Base-by-base conservation (phyloP, 2,329 filamentous ascomycete species). In the Stagonosporopsis cucurbitacearum region DNA sequence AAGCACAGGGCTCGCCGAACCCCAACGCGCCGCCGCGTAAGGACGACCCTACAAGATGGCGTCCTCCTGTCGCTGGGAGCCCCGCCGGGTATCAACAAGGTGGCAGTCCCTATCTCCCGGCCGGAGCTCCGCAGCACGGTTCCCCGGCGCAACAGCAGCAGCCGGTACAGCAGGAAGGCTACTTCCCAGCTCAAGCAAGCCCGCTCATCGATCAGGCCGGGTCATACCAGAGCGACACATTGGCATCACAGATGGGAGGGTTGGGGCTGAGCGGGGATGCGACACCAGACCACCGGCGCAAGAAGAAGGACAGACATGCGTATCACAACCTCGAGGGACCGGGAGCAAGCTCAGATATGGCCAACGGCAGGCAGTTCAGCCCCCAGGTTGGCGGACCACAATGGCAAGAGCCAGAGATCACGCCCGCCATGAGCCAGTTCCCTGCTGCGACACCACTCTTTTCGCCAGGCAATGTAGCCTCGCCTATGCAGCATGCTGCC, bases 231-330 rank as follows among this genome's bases (percentile, higher is more conserved):
- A 54, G 40, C 23, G 68, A 73, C 47, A 61, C 55, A 25, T 36
- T 72, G 53, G 54, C 67, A 6, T 54, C 66, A 26, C 69, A 72
- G 41, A 67, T 72, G 69, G 68, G 66, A 30, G 61, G 57, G 15
- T 56, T 71, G 41, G 69, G 65, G 13, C 23, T 72, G 54, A 66
- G 67, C n/a, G 62, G 53, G 22, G 64, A 67, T n/a, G 81, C 81
- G 41, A 75, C 75, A 57, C 75, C 75, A 62, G 76, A 75, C 56
- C 75, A 75, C 63, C 78, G 86, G 54, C 65, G 82, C 76, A 91
- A 93, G 82, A 98, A 96, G 86, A 97, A 96, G 83, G 90, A 97
- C 74, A 86, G 92, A 57, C 94, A 98, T 78, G 94, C 93, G 61
- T 90, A 96, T 76, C 94, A 98, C 75, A 88, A 86, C 35, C 86